phyloP scores from a whole-genome alignment of 2,329 filamentous ascomycete genomes.

The Didymella glomerata region DNA sequence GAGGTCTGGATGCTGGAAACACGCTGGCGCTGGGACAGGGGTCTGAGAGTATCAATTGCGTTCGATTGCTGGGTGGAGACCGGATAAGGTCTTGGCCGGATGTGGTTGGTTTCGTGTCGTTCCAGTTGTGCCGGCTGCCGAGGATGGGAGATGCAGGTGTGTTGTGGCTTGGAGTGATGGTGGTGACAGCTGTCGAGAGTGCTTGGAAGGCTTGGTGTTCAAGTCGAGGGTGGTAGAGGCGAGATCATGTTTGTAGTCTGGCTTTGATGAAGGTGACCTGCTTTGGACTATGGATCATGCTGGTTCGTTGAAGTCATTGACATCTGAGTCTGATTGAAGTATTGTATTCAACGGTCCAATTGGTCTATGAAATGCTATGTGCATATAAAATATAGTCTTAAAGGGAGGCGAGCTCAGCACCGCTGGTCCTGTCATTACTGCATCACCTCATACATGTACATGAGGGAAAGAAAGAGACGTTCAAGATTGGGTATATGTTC shows the following conservation, averaged over 20 bases:
- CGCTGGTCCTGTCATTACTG: constrained; percentile 32
- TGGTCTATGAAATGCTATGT: constrained; percentile 29
- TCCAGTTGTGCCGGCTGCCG: constrained; percentile 22
- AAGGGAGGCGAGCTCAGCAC: constrained; percentile 29
- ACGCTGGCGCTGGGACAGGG: constrained; percentile 8
- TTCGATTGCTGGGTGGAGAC: constrained; percentile 1
- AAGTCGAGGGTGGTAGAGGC: not conserved
- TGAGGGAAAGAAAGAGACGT: constrained; percentile 34
- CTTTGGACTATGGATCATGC: not conserved
- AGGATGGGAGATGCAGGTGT: constrained; percentile 1
- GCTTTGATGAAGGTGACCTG: not conserved
- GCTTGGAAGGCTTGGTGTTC: constrained; percentile 16
- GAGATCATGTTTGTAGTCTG: too few species aligned
- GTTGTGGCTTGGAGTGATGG: constrained; percentile 3
- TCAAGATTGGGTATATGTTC: constrained; percentile 29
- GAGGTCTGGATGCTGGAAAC: constrained; percentile 8
- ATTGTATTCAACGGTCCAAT: not conserved
- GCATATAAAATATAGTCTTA: constrained; percentile 10
- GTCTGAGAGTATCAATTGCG: not conserved
- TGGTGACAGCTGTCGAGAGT: constrained; percentile 13
- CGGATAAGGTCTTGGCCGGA: constrained; percentile 8
- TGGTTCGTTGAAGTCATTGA: not conserved
- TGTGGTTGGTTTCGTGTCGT: constrained; percentile 10
- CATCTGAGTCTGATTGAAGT: not conserved
- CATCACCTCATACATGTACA: constrained; percentile 20